phyloP scores from a whole-genome alignment of 176 grass and related monocot species.

The Saccharum spontaneum region DNA sequence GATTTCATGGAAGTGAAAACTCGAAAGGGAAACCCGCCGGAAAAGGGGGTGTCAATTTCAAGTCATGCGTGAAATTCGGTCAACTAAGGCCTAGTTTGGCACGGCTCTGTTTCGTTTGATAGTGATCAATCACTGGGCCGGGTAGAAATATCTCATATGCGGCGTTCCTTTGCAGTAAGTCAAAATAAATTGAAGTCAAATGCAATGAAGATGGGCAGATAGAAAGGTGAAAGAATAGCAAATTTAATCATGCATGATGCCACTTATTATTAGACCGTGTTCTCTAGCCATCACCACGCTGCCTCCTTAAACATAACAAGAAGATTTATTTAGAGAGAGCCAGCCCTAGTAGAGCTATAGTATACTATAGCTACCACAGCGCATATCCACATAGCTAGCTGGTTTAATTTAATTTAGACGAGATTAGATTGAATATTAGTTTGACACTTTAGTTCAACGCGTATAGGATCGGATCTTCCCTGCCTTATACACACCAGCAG shows the following conservation, averaged over 20 bases:
- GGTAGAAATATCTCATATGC: neutral
- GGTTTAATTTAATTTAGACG: no score
- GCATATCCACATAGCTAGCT: no score
- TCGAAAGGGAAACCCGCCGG: neutral
- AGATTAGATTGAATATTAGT: neutral
- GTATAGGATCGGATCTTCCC: neutral
- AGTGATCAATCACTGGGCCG: no score
- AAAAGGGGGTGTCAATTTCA: no score
- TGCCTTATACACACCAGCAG: neutral
- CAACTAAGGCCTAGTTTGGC: no score
- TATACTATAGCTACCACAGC: no score
- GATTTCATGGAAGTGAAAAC: neutral
- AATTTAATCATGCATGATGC: neutral
- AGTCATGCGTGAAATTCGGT: no score
- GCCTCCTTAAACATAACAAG: no score
- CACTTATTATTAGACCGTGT: neutral
- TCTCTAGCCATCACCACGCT: neutral
- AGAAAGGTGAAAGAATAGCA: neutral
- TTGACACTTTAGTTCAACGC: neutral
- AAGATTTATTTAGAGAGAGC: neutral
- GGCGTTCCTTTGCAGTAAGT: neutral
- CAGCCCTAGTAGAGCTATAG: neutral
- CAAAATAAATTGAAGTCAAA: neutral
- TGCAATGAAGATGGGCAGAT: neutral
- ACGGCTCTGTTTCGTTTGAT: no score